Evolutionary conservation across 2,329 filamentous ascomycete species (phyloP).

Genomic region (Anisogramma anomala): DNA sequence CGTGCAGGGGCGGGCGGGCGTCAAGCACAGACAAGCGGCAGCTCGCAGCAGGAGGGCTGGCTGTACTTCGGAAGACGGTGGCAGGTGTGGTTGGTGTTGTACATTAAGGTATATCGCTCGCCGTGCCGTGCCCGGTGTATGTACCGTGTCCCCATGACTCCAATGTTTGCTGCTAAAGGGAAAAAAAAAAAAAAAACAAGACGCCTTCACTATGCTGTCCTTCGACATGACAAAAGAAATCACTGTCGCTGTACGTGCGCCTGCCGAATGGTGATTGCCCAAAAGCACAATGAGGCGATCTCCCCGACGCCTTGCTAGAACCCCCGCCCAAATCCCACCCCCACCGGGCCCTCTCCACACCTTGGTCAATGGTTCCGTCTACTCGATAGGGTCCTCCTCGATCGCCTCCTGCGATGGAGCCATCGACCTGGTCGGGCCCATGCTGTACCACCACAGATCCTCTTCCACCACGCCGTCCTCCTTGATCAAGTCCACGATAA

Average conservation of each 20-base stretch:
- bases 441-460: slow-evolving; percentile 53
- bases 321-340: too few species aligned
- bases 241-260: background rate
- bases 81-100: background rate
- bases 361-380: slow-evolving; percentile 1
- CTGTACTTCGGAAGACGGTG: slow-evolving; percentile 25
- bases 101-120: background rate
- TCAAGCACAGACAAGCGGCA: too few species aligned
- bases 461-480: slow-evolving; percentile 48
- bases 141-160: too few species aligned
- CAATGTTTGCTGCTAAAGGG: background rate
- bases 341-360: background rate
- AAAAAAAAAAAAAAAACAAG: background rate
- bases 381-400: slow-evolving; percentile 39
- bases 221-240: slow-evolving; percentile 6
- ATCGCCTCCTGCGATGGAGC: slow-evolving; percentile 38
- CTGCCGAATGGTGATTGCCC: background rate
- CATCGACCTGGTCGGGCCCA: slow-evolving; percentile 41
- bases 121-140: background rate
- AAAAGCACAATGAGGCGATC: background rate
- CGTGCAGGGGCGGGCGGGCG: too few species aligned
- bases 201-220: slow-evolving; percentile 11
- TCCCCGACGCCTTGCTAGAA: too few species aligned
- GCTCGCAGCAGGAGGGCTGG: too few species aligned
- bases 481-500: slow-evolving; percentile 52